These are phyloP conservation scores for Talaromyces atroroseus DNA, from an alignment of 2,329 filamentous ascomycete species.

Conservation along the genomic window DNA sequence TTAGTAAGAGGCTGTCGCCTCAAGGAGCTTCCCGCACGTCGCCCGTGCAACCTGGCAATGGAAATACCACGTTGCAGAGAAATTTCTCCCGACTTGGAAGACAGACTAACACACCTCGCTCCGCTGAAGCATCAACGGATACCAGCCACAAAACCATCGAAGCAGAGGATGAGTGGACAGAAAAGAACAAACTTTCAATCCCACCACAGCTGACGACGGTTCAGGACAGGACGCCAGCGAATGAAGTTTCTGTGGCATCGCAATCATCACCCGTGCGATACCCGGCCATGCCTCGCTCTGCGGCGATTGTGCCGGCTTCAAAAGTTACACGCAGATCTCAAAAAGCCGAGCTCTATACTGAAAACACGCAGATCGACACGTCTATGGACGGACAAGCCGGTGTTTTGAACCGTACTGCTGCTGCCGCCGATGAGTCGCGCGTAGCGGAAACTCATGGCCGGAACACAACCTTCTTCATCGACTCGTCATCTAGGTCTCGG, in stretches of 20 bases:
- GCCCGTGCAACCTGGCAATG: not conserved
- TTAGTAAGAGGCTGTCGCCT: not conserved
- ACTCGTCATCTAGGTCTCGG: slow-evolving; percentile 8
- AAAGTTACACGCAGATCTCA: slow-evolving; percentile 30
- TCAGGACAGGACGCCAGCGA: slow-evolving; percentile 8
- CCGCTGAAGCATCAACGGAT: not conserved
- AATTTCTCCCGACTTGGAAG: slow-evolving; percentile 11
- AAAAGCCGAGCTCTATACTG: slow-evolving; percentile 26
- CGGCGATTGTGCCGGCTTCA: slow-evolving; percentile 20
- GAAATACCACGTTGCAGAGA: slow-evolving; percentile 1
- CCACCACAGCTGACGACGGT: slow-evolving; percentile 13
- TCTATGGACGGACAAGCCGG: not conserved
- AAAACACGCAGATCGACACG: not conserved
- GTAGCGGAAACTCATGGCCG: not conserved
- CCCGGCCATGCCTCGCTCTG: slow-evolving; percentile 18
- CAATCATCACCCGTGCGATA: slow-evolving; percentile 16
- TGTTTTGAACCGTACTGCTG: not conserved
- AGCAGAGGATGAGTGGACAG: slow-evolving; percentile 21
- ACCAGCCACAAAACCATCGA: slow-evolving; percentile 23
- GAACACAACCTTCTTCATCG: not conserved
- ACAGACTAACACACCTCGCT: not conserved
- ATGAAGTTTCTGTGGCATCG: not conserved
- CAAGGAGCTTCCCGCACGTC: not conserved
- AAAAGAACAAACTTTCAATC: slow-evolving; percentile 11
- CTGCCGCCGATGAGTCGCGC: not conserved